These are phyloP conservation scores for Coffea eugenioides DNA, from an alignment of 257 asterid species.

Conservation along the genomic window DNA sequence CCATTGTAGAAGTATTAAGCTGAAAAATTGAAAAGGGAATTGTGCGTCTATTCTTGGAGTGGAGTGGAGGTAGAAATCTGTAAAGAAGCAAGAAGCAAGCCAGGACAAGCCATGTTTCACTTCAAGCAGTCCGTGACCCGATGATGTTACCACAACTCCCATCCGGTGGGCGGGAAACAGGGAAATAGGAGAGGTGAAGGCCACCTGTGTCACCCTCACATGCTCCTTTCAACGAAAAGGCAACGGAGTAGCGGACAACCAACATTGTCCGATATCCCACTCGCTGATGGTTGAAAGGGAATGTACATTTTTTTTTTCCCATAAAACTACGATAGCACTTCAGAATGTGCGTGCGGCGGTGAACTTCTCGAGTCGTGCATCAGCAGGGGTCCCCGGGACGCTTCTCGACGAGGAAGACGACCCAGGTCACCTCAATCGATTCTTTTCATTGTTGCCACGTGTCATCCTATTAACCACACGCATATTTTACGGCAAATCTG, in stretches of 20 bases:
- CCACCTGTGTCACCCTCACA: background rate
- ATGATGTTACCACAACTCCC: background rate
- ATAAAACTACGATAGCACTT: background rate
- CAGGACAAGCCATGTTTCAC: background rate
- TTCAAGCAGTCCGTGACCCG: background rate
- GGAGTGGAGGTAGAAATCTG: background rate
- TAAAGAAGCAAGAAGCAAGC: background rate
- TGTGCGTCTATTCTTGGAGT: background rate
- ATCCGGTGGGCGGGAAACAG: background rate
- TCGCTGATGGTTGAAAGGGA: no score
- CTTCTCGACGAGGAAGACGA: background rate
- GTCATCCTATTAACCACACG: background rate
- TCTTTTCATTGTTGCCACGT: background rate
- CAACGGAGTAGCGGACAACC: conserved; percentile 3
- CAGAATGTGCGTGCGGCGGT: background rate
- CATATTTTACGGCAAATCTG: no score
- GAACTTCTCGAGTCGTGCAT: background rate
- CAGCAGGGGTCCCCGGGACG: background rate
- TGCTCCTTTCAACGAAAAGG: conserved; percentile 15
- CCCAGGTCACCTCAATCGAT: background rate
- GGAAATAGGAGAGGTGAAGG: background rate
- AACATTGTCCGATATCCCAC: background rate
- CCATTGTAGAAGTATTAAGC: no score
- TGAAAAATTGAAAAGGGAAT: background rate
- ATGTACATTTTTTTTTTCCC: background rate